These are phyloP conservation scores for Dacryopinax primogenitus DNA, from an alignment of 768 basidiomycete genomes.

Conservation along the genomic window DNA sequence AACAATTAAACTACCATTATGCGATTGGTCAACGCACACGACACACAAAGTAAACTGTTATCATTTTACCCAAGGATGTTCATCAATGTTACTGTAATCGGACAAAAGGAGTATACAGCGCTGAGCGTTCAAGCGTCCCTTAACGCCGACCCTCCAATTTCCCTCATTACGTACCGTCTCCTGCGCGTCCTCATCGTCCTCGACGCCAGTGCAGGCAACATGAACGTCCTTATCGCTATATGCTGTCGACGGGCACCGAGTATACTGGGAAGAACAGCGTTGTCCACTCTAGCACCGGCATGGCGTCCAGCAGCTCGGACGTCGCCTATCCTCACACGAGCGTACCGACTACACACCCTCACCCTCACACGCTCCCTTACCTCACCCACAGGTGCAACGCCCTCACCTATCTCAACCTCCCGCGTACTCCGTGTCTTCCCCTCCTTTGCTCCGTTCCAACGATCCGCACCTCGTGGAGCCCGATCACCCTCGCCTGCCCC, in stretches of 20 bases:
- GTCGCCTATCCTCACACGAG: not conserved
- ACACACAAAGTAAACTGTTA: no score
- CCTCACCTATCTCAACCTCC: not conserved
- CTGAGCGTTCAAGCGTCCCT: conserved; percentile 1
- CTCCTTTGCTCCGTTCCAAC: not conserved
- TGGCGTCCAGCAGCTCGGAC: not conserved
- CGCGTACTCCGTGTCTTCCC: not conserved
- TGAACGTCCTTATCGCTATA: not conserved
- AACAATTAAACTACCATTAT: no score
- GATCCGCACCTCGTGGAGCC: not conserved
- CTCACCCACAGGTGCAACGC: not conserved
- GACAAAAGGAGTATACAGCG: not conserved
- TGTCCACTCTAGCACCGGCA: not conserved
- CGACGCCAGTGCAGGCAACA: not conserved
- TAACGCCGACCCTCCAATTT: not conserved
- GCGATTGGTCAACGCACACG: no score
- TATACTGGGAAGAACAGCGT: not conserved
- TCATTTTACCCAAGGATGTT: no score
- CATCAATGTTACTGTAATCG: no score
- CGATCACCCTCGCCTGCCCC: not conserved
- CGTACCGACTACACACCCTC: not conserved
- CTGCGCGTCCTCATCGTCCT: not conserved
- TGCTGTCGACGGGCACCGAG: not conserved
- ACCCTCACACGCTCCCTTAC: not conserved
- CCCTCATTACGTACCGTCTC: not conserved